Evolutionary conservation across 1,139 yeast species (phyloP).

Genomic region (Meyerozyma elateridarum): DNA sequence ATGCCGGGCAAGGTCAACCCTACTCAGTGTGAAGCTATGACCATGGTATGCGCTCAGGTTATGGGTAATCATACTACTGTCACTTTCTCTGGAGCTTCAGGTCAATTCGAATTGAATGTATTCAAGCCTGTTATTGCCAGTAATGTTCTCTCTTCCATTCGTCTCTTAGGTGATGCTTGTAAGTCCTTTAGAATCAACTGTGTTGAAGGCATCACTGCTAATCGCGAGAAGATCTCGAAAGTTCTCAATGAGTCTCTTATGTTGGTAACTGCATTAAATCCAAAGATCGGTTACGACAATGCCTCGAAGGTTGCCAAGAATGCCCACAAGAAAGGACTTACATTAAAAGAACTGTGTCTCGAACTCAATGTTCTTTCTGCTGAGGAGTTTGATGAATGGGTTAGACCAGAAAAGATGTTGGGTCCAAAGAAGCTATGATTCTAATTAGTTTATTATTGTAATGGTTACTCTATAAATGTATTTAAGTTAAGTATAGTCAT

Average conservation of each 20-base stretch:
- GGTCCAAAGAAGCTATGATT: constrained; percentile 14
- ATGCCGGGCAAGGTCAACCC: constrained; percentile 23
- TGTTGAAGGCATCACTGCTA: constrained; percentile 18
- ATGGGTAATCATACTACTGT: constrained; percentile 20
- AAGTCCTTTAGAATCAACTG: constrained; percentile 18
- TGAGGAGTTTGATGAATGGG: constrained; percentile 18
- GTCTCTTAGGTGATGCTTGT: constrained; percentile 18
- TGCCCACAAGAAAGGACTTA: constrained; percentile 21
- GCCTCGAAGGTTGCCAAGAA: constrained; percentile 21
- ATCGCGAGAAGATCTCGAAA: constrained; percentile 17
- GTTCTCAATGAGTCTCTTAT: constrained; percentile 18
- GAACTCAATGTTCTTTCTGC: constrained; percentile 17
- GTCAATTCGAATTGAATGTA: constrained; percentile 20
- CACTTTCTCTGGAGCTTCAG: constrained; percentile 19
- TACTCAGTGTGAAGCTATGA: constrained; percentile 20
- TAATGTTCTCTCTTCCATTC: constrained; percentile 17
- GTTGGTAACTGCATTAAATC: constrained; percentile 21
- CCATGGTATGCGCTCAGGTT: constrained; percentile 20
- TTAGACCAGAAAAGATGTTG: constrained; percentile 20
- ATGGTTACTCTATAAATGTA: no score
- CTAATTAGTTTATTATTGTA: no score
- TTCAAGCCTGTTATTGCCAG: constrained; percentile 19
- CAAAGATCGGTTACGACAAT: constrained; percentile 20
- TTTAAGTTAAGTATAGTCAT: not conserved
- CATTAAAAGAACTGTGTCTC: constrained; percentile 19